These are phyloP conservation scores for Spinellus fusiger DNA, from an alignment of 192 early-diverging fungal genomes.

Conservation along the genomic window DNA sequence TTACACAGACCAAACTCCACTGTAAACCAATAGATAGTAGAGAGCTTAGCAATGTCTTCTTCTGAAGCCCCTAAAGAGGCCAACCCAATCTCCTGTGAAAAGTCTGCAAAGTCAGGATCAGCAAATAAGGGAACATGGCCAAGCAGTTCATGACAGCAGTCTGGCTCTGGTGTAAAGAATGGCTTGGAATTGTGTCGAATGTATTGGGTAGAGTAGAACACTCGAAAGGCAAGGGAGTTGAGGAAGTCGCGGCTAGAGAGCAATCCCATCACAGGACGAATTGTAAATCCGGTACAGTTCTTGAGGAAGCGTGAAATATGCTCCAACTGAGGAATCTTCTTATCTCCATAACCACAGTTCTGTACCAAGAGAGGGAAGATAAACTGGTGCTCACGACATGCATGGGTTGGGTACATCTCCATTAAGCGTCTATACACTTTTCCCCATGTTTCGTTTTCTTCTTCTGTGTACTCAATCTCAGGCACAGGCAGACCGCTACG, in stretches of 20 bases:
- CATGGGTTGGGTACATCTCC: conserved; percentile 73
- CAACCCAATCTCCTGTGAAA: conserved; percentile 91
- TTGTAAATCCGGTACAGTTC: conserved; percentile 89
- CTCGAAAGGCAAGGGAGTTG: conserved; percentile 93
- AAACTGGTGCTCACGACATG: conserved; percentile 89
- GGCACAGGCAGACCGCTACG: conserved; percentile 73
- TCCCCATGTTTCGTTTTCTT: conserved; percentile 83
- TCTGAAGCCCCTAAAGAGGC: conserved; percentile 89
- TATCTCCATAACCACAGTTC: conserved; percentile 82
- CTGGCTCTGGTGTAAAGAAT: conserved; percentile 90
- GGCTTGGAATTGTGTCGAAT: conserved; percentile 91
- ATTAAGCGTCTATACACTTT: conserved; percentile 71
- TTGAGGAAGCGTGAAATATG: conserved; percentile 87
- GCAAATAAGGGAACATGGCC: conserved; percentile 82
- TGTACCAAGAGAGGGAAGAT: conserved; percentile 84
- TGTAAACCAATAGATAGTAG: conserved; percentile 91
- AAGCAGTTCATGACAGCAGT: conserved; percentile 93
- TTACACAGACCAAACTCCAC: conserved; percentile 91
- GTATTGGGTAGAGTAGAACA: conserved; percentile 97
- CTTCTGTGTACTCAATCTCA: conserved; percentile 69
- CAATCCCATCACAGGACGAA: conserved; percentile 92
- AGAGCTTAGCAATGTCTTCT: conserved; percentile 84
- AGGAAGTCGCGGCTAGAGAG: conserved; percentile 91
- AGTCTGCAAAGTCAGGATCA: conserved; percentile 87
- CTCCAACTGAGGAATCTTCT: conserved; percentile 88